Conservation (phyloP, 257 asterid species). For the Thymus quinquecostatus region DNA sequence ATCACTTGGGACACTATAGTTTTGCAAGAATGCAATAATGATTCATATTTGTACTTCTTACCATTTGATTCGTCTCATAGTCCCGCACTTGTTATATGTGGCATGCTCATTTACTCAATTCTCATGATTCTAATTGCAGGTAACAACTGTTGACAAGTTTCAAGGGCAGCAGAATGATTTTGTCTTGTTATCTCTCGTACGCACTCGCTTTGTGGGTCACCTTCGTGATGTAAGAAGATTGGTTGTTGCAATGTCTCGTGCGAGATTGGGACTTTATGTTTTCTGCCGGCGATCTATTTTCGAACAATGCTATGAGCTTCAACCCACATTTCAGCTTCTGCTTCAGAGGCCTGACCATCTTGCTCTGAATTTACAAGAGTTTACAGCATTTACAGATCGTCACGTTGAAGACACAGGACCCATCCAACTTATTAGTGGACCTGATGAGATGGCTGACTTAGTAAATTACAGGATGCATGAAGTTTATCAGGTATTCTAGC, state of each 20-base stretch:
- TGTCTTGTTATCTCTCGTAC: constrained; percentile 86
- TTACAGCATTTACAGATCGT: constrained; percentile 67
- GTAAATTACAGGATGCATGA: constrained; percentile 79
- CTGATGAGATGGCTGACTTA: constrained; percentile 79
- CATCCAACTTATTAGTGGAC: constrained; percentile 59
- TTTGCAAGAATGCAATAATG: not conserved
- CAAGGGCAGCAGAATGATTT: constrained; percentile 98
- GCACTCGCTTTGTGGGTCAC: constrained; percentile 99
- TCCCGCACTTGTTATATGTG: constrained; percentile 9
- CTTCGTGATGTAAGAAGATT: constrained; percentile 98
- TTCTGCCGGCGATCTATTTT: constrained; percentile 92
- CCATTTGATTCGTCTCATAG: constrained; percentile 1
- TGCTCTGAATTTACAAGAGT: constrained; percentile 71
- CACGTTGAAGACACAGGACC: constrained; percentile 73
- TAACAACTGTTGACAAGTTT: constrained; percentile 94
- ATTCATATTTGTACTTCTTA: constrained; percentile 7
- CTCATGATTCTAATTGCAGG: constrained; percentile 49
- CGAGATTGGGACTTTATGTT: constrained; percentile 92
- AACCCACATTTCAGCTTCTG: constrained; percentile 84
- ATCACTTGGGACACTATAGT: not conserved
- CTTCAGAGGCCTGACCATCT: constrained; percentile 86
- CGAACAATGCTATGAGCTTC: constrained; percentile 96
- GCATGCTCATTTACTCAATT: constrained; percentile 24
- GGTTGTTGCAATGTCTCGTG: constrained; percentile 99
- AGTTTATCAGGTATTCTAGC: constrained; percentile 65